Base-by-base conservation (phyloP, 169 alveolate species). In the Sarcocystis neurona region DNA sequence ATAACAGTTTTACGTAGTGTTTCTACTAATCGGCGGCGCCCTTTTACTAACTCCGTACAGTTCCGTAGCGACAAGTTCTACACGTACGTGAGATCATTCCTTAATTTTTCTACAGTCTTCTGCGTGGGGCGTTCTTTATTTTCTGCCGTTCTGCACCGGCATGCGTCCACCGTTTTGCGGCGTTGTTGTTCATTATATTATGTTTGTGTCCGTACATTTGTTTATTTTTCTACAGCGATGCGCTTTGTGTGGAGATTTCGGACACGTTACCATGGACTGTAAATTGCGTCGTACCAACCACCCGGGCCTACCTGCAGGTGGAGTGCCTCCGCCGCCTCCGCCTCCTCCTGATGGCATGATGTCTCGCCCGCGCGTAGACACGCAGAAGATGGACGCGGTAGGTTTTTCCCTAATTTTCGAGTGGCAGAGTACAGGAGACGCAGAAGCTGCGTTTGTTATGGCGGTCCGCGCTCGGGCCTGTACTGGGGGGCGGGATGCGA, bases 211-310 rank as follows among this genome's bases (percentile, higher is more conserved):
- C n/a, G n/a, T 20, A 23, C 41, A 4, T 8, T 30, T 41, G 10
- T 50, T 32, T 75, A 8, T 44, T 20, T 43, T 44, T 41, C 34
- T 84, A 6, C 92, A 93, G 87, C 91, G 94, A 68, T 96, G 98
- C 84, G 95, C 94, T 58, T 87, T 97, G 34, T 97, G 98, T 82
- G 98, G 98, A 3, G 98, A 96, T 80, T 93, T 94, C 94, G 98
- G 98, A 1, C 98, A 97, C 90, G 93, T 96, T 32, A 97, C 98
- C 30, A 94, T 93, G 79, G 98, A 97, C 93, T 97, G 98, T 88
- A 96, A 96, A 84, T 88, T 95, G 89, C 96, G 84, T 12, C 74
- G 66, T 70, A 30, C 39, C 41, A 84, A 41, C 2, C 63, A 32
- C 0, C 43, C 39, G 12, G 90, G 58, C 1, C 75, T 79, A 2